Percentiles rank a stretch among this genome's conserved stretches.
Evolutionary conservation across 108 stramenopile species (phyloP).

Genomic region (Nitzschia palea): DNA sequence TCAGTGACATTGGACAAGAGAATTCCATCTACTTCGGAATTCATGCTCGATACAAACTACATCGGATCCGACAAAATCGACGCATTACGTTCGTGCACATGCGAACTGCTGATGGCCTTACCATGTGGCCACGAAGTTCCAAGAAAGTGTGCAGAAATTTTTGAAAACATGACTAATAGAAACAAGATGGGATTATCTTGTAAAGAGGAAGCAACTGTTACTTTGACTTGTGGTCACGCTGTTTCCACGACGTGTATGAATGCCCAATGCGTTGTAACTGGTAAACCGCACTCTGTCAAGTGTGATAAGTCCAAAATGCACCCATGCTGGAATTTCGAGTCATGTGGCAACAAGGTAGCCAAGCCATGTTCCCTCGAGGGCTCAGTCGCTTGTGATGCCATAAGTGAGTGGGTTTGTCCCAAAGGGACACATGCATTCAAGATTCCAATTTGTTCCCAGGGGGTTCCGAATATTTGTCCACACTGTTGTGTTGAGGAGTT

Average conservation of each 20-base stretch:
- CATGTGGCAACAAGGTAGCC: background rate
- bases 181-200: conserved; percentile 3
- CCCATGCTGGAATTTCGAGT: background rate
- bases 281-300: background rate
- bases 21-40: no score
- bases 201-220: conserved; percentile 1
- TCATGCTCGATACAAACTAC: no score
- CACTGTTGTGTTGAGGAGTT: background rate
- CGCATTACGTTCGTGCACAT: no score
- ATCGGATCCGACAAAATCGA: no score
- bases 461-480: background rate
- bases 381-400: background rate
- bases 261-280: background rate
- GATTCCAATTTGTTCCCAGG: background rate
- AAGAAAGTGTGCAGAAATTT: background rate
- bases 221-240: background rate
- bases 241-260: background rate
- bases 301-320: background rate
- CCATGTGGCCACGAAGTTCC: conserved; percentile 12
- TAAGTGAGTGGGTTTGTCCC: conserved; percentile 2
- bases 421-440: background rate
- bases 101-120: background rate
- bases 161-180: background rate
- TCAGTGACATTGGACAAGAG: no score
- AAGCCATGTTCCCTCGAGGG: background rate